These are phyloP conservation scores for Phytophthora niederhauseri DNA, from an alignment of 352 stramenopile species.

Conservation along the genomic window DNA sequence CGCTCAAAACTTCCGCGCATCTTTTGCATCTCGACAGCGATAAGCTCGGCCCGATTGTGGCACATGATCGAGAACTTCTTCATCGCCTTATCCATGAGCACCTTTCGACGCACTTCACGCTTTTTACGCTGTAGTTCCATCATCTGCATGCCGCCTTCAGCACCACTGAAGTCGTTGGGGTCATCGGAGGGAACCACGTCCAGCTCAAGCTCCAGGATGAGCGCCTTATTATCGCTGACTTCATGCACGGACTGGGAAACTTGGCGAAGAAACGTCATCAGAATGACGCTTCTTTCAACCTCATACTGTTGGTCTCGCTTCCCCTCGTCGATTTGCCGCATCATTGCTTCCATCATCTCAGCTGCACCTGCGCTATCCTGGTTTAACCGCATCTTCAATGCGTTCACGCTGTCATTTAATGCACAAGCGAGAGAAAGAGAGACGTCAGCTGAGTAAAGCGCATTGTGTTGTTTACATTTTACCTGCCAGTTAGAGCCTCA, in stretches of 20 bases:
- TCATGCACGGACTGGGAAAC: slow-evolving; percentile 62
- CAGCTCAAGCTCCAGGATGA: slow-evolving; percentile 60
- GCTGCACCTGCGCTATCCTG: slow-evolving; percentile 71
- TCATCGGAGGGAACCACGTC: slow-evolving; percentile 34
- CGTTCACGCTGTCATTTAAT: slow-evolving; percentile 53
- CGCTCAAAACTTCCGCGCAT: slow-evolving; percentile 48
- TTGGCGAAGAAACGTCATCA: slow-evolving; percentile 59
- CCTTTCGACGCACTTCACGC: slow-evolving; percentile 68
- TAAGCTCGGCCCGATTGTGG: slow-evolving; percentile 60
- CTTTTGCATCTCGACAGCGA: slow-evolving; percentile 64
- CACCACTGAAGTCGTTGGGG: slow-evolving; percentile 23
- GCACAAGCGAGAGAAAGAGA: too few species aligned
- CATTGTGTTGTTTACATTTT: slow-evolving; percentile 1
- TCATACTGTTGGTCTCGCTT: slow-evolving; percentile 74
- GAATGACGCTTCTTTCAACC: slow-evolving; percentile 48
- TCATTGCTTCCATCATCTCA: slow-evolving; percentile 69
- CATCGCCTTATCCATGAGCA: slow-evolving; percentile 75
- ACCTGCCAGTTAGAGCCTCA: slow-evolving; percentile 72
- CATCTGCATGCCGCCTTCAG: slow-evolving; percentile 35
- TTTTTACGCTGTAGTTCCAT: slow-evolving; percentile 77
- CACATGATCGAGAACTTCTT: slow-evolving; percentile 74
- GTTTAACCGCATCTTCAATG: slow-evolving; percentile 71
- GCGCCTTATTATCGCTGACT: slow-evolving; percentile 53
- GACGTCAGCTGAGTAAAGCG: too few species aligned
- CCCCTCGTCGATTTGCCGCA: slow-evolving; percentile 67